Base-by-base conservation (phyloP, 345 rosid species). In the Gossypium longicalyx region DNA sequence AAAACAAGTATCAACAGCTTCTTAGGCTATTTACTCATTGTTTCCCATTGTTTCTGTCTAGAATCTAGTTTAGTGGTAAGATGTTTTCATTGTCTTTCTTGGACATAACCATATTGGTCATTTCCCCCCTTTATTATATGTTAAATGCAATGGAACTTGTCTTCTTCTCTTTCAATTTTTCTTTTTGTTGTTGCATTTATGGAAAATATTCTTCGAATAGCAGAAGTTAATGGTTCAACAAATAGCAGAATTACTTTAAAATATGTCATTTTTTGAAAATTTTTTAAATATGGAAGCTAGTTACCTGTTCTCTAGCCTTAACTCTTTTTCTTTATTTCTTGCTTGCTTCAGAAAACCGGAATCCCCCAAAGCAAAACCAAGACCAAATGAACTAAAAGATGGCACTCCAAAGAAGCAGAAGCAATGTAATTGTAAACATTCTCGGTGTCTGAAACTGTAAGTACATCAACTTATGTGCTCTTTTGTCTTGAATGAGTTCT, bases 361-460 rank as follows among this genome's bases (percentile, higher is more conserved):
- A 47, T 95, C 98, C 57, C 99, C 99, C 43, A 90, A 82, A 75
- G 75, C 94, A 54, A 91, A 89, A 77, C 76, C 92, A 63, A 88
- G 94, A 78, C 75, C 92, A 38, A 82, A 73, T 67, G 99, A 93
- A 70, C 80, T 82, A 43, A 93, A 94, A 86, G 99, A 96, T 71
- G 90, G 92, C 64, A 90, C 99, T 53, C 97, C 98, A 48, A 94
- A 90, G 83, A 96, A 91, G 89, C 96, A 89, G 77, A 96, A 93
- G 70, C 97, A 91, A 82, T 96, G 99, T 73, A 96, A 96, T 78
- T 96, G 99, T 78, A 93, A 90, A 83, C 99, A 96, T 80, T 96
- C 99, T 3, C 97, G 95, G 44, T 96, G 97, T 88, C 89, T 96
- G 87, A 96, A 96, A 85, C 81, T 94, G 98, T 94, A 84, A 82